Evolutionary conservation across 2,329 filamentous ascomycete genomes (phyloP).

Genomic region (Herpomyces periplanetae): DNA sequence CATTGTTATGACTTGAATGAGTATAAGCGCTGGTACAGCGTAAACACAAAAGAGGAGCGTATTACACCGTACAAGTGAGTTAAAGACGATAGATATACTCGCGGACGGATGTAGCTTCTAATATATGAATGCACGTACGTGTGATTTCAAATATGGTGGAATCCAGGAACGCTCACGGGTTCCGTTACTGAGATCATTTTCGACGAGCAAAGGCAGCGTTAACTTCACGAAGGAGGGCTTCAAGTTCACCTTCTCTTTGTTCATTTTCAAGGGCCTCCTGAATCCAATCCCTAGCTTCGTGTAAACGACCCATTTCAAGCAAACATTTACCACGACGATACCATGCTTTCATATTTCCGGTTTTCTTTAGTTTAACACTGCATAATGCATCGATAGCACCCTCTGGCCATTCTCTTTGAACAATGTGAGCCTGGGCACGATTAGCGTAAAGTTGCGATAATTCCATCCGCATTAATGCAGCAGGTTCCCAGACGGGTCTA

Average conservation of each 20-base stretch:
- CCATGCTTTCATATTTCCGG: conserved; percentile 76
- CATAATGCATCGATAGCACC: conserved; percentile 54
- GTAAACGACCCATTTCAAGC: conserved; percentile 51
- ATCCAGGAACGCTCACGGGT: too few species aligned
- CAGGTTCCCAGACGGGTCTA: conserved; percentile 57
- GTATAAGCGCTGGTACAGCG: too few species aligned
- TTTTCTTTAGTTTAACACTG: conserved; percentile 49
- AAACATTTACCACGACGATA: conserved; percentile 54
- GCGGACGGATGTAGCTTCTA: too few species aligned
- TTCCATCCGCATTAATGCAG: conserved; percentile 47
- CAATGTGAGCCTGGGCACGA: conserved; percentile 63
- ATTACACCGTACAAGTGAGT: too few species aligned
- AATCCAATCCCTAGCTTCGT: conserved; percentile 47
- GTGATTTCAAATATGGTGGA: too few species aligned
- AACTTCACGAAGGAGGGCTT: conserved; percentile 9
- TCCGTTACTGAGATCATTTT: too few species aligned
- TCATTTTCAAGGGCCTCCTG: conserved; percentile 42
- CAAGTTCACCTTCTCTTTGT: conserved; percentile 13
- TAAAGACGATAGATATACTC: too few species aligned
- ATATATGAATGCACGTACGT: too few species aligned
- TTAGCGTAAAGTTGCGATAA: conserved; percentile 40
- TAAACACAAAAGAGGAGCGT: too few species aligned
- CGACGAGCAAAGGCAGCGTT: too few species aligned
- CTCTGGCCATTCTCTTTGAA: conserved; percentile 38
- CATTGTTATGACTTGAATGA: too few species aligned